Conservation (phyloP, 192 early-diverging fungal genomes). For the Cladochytrium replicatum region DNA sequence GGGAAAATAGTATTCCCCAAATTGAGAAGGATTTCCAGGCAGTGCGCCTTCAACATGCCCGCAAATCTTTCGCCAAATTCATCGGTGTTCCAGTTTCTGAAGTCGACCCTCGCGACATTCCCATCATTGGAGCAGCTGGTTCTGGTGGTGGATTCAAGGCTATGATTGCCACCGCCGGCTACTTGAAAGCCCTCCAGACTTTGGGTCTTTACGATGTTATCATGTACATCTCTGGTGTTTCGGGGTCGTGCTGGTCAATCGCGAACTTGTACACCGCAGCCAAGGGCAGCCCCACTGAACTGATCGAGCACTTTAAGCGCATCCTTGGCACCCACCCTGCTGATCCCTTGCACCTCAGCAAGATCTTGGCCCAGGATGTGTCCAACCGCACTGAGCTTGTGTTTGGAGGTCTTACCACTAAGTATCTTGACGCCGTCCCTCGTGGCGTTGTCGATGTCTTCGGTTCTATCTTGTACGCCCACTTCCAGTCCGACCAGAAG, state of each 20-base stretch:
- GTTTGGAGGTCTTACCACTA: constrained; percentile 12
- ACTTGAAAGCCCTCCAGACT: constrained; percentile 53
- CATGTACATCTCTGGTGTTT: constrained; percentile 60
- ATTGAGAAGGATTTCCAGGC: constrained; percentile 38
- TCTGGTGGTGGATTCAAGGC: constrained; percentile 78
- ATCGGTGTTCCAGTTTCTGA: constrained; percentile 55
- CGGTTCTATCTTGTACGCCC: constrained; percentile 37
- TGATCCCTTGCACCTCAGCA: constrained; percentile 9
- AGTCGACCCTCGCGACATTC: constrained; percentile 59
- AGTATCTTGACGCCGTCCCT: constrained; percentile 19
- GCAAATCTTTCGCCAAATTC: constrained; percentile 62
- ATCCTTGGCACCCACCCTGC: constrained; percentile 5
- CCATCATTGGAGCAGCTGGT: constrained; percentile 59
- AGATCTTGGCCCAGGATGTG: constrained; percentile 7
- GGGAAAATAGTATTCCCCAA: constrained; percentile 2
- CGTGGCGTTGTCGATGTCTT: constrained; percentile 51
- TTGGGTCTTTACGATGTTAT: constrained; percentile 57
- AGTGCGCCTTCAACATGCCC: constrained; percentile 38
- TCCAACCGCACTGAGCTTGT: constrained; percentile 14
- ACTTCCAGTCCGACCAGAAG: constrained; percentile 33
- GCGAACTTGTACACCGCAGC: constrained; percentile 34
- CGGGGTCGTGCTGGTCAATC: constrained; percentile 53
- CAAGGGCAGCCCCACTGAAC: background rate
- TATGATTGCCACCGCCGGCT: constrained; percentile 66
- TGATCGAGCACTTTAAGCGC: constrained; percentile 9